Base-by-base conservation (phyloP, 495 filamentous ascomycete genomes). In the Terfezia claveryi region DNA sequence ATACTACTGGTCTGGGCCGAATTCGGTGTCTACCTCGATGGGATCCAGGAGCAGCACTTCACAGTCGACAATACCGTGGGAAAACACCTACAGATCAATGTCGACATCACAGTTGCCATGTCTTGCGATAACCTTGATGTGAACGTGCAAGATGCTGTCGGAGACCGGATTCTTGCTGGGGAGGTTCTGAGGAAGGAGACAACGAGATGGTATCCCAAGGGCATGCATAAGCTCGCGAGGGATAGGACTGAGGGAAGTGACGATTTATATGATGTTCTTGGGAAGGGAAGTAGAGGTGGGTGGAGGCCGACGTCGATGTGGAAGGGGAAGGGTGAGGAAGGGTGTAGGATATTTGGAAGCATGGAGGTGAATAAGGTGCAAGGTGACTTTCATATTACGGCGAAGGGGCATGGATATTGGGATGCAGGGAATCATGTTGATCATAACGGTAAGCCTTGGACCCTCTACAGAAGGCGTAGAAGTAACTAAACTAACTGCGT, bases 371-470 rank as follows among this genome's bases (percentile, higher is more conserved):
- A 96, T 63, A 93, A 91, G 68, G 91, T 99, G 51, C 88, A 94
- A 68, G 91, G 92, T 0, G 89, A 99, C 68, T 96, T 99, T 64
- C 91, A 99, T 64, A 92, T 99, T 61, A 99, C 89, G 11, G 92
- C 92, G 2, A 68, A 87, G 53, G 91, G 91, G 0, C 92, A 99
- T 70, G 91, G 91, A 10, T 99, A 99, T 68, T 72, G 72, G 61
- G 85, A 91, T 64, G 71, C 77, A 57, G 79, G 76, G 44, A 70
- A 77, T 55, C 92, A 99, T 75, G 69, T 99, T 61, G 84, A 91
- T 68, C 91, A 95, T 65, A 69, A 62, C 5, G 65, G 87, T 93
- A 73, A 32, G 27, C 27, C 27, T 7, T 32, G 27, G 27, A 32
- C 7, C 27, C 27, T 32, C 27, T 7, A 32, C 20, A 20, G 20